Evolutionary conservation across 2,329 filamentous ascomycete genomes (phyloP), one percentile per base, ranked within the genome.

Genomic region (Mycosphaerella sp.): DNA sequence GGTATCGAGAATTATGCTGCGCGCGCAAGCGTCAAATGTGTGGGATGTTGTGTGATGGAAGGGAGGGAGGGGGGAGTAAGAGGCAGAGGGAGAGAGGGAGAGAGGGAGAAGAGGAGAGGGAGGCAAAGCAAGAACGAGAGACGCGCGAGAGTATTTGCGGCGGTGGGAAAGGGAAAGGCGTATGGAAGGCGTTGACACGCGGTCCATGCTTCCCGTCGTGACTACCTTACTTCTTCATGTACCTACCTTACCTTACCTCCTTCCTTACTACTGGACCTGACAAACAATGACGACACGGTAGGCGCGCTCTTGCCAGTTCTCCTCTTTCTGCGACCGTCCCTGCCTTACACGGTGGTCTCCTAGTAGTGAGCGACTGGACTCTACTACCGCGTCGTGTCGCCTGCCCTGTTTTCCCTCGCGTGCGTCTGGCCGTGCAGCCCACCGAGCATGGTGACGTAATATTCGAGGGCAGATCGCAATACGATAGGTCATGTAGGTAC

Each of bases 1-100:
- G 45, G 45, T 48, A 48, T 48, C 45, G 45, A 25, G 45, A 41
- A 48, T 48, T 41, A 48, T 40, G 45, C 45, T 34, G 45, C 36
- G 45, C 45, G 45, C 45, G 45, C 45, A 41, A 27, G 7, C 27
- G 32, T 37, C 35, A 41, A 48, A 41, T 36, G 27, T 41, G 41
- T 21, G 42, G 21, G 36, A 14, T 13, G 41, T n/a, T 21, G 21
- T 13, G n/a, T 2, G 25, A 4, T 21, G 41, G 13, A 43, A 25
- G 25, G 13, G 7, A 25, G 21, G 21, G 21, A 25, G 12, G n/a
- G n/a, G n/a, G n/a, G n/a, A n/a, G n/a, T n/a, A n/a, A n/a, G n/a
- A n/a, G n/a, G n/a, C n/a, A n/a, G n/a, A n/a, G n/a, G 40, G 40
- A 35, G 17, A 27, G 18, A 18, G 12, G 30, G 45, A 21, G 44